These are phyloP conservation scores for Acrocalymma vagum DNA, from an alignment of 2,329 filamentous ascomycete species.

Conservation along the genomic window DNA sequence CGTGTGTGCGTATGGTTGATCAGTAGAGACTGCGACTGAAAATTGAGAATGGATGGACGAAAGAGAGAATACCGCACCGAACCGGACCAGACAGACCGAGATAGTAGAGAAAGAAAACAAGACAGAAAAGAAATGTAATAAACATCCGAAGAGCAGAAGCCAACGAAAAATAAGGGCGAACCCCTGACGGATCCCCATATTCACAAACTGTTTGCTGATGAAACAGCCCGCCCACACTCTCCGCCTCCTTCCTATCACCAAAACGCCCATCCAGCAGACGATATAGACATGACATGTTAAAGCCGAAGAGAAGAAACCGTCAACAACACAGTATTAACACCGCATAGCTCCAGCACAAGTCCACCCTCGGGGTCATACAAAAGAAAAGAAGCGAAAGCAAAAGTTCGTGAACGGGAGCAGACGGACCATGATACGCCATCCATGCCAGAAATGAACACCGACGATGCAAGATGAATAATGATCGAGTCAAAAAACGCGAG, in stretches of 20 bases:
- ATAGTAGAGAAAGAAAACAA: conserved; percentile 27
- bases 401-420: conserved; percentile 16
- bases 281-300: conserved; percentile 19
- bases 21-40: too few species aligned
- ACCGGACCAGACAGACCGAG: too few species aligned
- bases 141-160: conserved; percentile 19
- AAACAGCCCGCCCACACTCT: conserved; percentile 22
- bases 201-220: conserved; percentile 19
- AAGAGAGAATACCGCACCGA: too few species aligned
- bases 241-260: conserved; percentile 21
- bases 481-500: conserved; percentile 9
- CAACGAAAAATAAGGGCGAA: conserved; percentile 19
- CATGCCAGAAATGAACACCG: conserved; percentile 21
- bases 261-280: conserved; percentile 35
- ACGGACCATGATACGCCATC: conserved; percentile 29
- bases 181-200: conserved; percentile 24
- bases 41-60: too few species aligned
- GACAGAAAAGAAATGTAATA: conserved; percentile 14
- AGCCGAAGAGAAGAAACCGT: conserved; percentile 7
- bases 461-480: conserved; percentile 16
- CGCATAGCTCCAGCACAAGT: too few species aligned
- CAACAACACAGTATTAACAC: neutral
- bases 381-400: conserved; percentile 20
- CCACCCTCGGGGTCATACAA: conserved; percentile 12
- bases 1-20: too few species aligned